Percentiles rank a stretch among this genome's conserved stretches.
Evolutionary conservation across 768 basidiomycete species (phyloP).

Genomic region (Naematelia aurantialba): DNA sequence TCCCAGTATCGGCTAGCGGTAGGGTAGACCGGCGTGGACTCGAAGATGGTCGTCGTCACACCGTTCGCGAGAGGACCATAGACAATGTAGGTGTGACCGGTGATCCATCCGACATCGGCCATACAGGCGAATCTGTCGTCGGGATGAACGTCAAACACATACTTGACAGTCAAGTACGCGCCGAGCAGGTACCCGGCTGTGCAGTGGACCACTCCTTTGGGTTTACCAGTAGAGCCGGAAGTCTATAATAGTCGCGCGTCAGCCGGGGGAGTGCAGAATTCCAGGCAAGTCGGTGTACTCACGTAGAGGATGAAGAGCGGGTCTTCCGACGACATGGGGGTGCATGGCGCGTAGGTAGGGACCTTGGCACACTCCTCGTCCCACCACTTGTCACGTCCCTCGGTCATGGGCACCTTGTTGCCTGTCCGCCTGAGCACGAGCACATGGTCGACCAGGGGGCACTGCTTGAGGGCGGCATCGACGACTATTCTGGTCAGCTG

Average conservation of each 20-base stretch:
- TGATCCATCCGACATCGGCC: conserved; percentile 99
- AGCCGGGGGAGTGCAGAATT: conserved; percentile 6
- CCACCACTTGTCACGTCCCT: conserved; percentile 92
- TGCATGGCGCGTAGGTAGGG: conserved; percentile 79
- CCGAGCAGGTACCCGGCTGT: conserved; percentile 74
- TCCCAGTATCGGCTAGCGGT: conserved; percentile 97
- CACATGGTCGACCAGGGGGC: conserved; percentile 82
- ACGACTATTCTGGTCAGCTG: conserved; percentile 59
- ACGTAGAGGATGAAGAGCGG: conserved; percentile 98
- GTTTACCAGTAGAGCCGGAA: conserved; percentile 89
- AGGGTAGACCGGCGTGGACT: conserved; percentile 94
- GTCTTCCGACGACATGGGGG: conserved; percentile 86
- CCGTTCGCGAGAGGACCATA: conserved; percentile 74
- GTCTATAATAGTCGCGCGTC: conserved; percentile 57
- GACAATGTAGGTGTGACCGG: conserved; percentile 93
- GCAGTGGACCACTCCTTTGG: conserved; percentile 82
- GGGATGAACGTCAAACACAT: conserved; percentile 96
- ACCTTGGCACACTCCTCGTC: conserved; percentile 84
- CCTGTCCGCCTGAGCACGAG: conserved; percentile 87
- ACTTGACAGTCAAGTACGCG: conserved; percentile 87
- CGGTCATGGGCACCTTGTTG: conserved; percentile 70
- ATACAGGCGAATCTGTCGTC: conserved; percentile 95
- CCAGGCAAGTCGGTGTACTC: too few species aligned
- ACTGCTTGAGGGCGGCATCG: conserved; percentile 80
- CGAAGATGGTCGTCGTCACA: conserved; percentile 67